phyloP scores from a whole-genome alignment of 345 rosid species.

The Acer negundo region DNA sequence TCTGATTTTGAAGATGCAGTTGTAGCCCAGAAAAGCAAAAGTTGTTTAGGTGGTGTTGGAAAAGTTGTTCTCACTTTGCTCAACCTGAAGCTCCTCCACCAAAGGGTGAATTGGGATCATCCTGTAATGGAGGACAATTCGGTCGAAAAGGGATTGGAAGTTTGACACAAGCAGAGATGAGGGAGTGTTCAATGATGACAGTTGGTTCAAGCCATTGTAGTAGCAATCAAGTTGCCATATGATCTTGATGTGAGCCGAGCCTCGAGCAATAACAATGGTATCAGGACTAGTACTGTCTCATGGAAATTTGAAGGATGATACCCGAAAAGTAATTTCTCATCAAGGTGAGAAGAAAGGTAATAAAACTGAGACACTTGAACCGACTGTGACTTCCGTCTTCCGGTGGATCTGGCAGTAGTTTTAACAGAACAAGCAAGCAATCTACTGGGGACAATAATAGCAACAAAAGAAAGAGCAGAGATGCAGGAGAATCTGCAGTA shows the following conservation, averaged over 20 bases:
- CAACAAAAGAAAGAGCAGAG: conserved; percentile 61
- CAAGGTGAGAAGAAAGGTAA: conserved; percentile 38
- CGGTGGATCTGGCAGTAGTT: conserved; percentile 71
- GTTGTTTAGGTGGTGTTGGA: conserved; percentile 22
- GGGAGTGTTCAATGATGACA: conserved; percentile 53
- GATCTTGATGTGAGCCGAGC: conserved; percentile 45
- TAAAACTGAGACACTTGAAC: conserved; percentile 44
- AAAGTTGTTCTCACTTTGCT: conserved; percentile 29
- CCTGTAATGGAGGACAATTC: conserved; percentile 5
- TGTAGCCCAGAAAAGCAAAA: conserved; percentile 26
- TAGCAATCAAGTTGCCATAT: conserved; percentile 50
- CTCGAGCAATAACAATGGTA: conserved; percentile 30
- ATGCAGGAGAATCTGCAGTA: conserved; percentile 43
- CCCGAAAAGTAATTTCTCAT: conserved; percentile 18
- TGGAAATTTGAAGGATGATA: conserved; percentile 31
- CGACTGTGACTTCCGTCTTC: conserved; percentile 58
- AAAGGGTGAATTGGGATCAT: conserved; percentile 21
- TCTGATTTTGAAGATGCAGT: conserved; percentile 30
- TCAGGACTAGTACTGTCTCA: conserved; percentile 31
- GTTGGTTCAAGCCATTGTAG: conserved; percentile 65
- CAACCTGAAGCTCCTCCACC: conserved; percentile 19
- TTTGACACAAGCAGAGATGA: conserved; percentile 24
- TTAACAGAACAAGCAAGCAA: conserved; percentile 46
- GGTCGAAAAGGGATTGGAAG: conserved; percentile 19
- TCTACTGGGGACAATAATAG: conserved; percentile 30